Percentiles rank a stretch among this genome's conserved stretches.
phyloP scores from a whole-genome alignment of 2,329 filamentous ascomycete genomes.

The Cordyceps fumosorosea region DNA sequence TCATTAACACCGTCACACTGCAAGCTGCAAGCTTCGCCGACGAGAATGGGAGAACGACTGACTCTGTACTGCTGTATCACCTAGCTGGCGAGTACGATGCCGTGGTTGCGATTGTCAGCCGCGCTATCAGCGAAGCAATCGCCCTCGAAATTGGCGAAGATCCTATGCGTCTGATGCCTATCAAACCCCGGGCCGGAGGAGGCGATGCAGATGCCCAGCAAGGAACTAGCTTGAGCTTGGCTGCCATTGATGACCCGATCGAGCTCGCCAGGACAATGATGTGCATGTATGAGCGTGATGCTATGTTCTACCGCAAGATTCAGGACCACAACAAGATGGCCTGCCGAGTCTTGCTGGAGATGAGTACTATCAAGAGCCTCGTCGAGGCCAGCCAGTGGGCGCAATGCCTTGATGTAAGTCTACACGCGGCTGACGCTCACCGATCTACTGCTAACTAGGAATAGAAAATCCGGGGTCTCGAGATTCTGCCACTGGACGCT shows the following conservation, averaged over 20 bases:
- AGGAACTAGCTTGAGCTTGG: conserved; percentile 54
- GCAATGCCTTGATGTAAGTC: conserved; percentile 50
- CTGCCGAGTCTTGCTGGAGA: conserved; percentile 50
- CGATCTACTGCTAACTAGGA: conserved; percentile 15
- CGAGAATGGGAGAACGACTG: conserved; percentile 86
- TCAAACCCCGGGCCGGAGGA: conserved; percentile 60
- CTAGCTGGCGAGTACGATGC: conserved; percentile 92
- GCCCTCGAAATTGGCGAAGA: conserved; percentile 80
- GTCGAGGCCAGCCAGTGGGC: conserved; percentile 52
- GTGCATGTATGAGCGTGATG: conserved; percentile 54
- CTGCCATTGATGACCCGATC: conserved; percentile 53
- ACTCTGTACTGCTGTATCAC: conserved; percentile 91
- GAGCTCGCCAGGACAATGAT: conserved; percentile 56
- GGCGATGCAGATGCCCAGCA: conserved; percentile 33
- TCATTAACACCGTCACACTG: conserved; percentile 84
- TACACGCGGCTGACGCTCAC: conserved; percentile 1
- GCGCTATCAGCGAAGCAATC: conserved; percentile 82
- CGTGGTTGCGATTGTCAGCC: conserved; percentile 85
- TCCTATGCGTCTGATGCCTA: conserved; percentile 67
- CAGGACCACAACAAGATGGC: conserved; percentile 50
- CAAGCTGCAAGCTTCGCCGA: conserved; percentile 90
- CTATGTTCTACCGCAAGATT: conserved; percentile 54
- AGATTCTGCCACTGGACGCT: conserved; percentile 74
- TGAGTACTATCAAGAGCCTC: conserved; percentile 54
- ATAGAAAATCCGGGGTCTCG: conserved; percentile 65